Evolutionary conservation across 805 yeast species (phyloP), one percentile per base, ranked within the genome.

Genomic region (Wickerhamomyces strasburgensis): DNA sequence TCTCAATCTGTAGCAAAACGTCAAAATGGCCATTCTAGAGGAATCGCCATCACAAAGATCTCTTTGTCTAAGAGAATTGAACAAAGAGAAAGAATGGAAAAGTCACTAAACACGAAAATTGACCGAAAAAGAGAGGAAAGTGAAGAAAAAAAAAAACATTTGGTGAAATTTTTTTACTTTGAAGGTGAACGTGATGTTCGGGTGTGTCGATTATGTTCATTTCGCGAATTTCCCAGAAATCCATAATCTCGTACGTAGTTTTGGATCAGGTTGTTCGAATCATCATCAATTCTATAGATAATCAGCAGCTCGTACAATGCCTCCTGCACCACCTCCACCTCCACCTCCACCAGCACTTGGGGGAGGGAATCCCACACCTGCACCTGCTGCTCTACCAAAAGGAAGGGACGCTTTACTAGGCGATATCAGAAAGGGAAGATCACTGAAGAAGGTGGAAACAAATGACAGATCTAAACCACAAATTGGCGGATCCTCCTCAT

Each of bases 351-450:
- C 76, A 11, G 67, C 73, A 4, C 61, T 67, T 8, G 58, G 62
- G 9, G 57, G 65, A 0, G 52, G 62, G 29, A 10, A 6, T 14
- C 7, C 29, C 6, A 26, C 6, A 34, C 43, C 0, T 55, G 25
- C 60, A 13, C 58, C 67, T 23, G 39, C 57, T 41, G 51, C 61
- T 29, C n/a, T n/a, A n/a, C 47, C 65, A 33, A 36, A 58, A 34
- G 70, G 68, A 14, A 60, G 78, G 56, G 71, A 71, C 44, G 79
- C 80, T 2, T 56, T 90, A 35, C 67, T 90, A 18, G 86, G 93
- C 21, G 95, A 85, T 56, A 90, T 90, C 47, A 75, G 87, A 51
- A 83, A 84, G 44, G 90, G 89, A 16, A 62, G 55, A 35, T 58
- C 50, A 31, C 65, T 82, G 38, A 80, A 78, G 52, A 78, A 81